Conservation (phyloP, 2,329 filamentous ascomycete genomes). For the Pseudodiploospora longispora region DNA sequence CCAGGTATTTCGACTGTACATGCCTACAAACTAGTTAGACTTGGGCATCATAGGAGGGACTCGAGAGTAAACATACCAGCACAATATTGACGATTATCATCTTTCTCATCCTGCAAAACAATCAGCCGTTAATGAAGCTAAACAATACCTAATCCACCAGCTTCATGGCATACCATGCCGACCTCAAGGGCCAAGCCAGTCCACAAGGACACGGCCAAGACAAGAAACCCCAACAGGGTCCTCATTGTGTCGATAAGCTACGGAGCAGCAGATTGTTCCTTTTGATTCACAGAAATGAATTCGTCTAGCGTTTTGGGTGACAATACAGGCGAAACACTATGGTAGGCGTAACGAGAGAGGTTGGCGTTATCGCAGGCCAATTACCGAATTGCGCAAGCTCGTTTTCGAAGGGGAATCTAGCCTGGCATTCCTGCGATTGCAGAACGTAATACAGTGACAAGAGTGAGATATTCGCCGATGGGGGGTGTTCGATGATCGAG, state of each 20-base stretch:
- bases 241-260: conserved; percentile 38
- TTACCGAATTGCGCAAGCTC: too few relatives aligned
- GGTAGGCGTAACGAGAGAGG: too few relatives aligned
- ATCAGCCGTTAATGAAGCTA: conserved; percentile 14
- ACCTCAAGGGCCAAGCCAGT: conserved; percentile 50
- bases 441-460: too few relatives aligned
- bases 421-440: too few relatives aligned
- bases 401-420: too few relatives aligned
- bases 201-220: conserved; percentile 47
- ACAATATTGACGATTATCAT: conserved; percentile 75
- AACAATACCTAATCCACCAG: not conserved
- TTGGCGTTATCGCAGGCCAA: too few relatives aligned
- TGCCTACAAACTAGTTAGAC: conserved; percentile 44
- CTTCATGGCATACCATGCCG: conserved; percentile 38
- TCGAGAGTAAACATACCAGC: conserved; percentile 36
- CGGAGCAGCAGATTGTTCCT: not conserved
- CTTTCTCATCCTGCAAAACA: conserved; percentile 57
- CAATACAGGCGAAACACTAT: too few relatives aligned
- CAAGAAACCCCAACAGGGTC: conserved; percentile 41
- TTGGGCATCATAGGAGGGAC: not conserved
- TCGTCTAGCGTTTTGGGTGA: too few relatives aligned
- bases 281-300: too few relatives aligned
- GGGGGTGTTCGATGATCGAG: too few relatives aligned
- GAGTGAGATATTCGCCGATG: too few relatives aligned
- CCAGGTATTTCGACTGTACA: conserved; percentile 90